These are phyloP conservation scores for Chaetomiaceae sp. DNA, from an alignment of 2,329 filamentous ascomycete genomes.

Conservation along the genomic window DNA sequence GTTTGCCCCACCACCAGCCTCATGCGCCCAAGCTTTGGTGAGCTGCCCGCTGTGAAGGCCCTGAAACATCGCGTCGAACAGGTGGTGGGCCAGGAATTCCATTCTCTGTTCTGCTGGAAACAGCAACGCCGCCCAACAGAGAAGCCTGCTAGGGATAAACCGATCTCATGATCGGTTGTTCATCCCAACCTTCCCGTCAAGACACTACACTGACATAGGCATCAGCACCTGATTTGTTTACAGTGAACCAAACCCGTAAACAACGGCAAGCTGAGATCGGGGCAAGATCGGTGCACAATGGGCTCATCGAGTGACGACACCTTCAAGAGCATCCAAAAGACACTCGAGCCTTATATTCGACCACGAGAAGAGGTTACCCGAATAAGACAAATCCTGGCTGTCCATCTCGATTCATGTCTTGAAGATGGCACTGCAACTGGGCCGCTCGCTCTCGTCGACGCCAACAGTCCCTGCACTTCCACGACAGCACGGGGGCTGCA, in stretches of 20 bases:
- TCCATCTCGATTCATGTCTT: constrained; percentile 48
- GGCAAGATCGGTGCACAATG: constrained; percentile 19
- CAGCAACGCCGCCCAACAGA: too few relatives aligned
- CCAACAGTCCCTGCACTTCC: constrained; percentile 23
- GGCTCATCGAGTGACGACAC: constrained; percentile 31
- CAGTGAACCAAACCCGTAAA: not conserved
- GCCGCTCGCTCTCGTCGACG: constrained; percentile 47
- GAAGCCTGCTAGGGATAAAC: too few relatives aligned
- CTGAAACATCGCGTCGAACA: not conserved
- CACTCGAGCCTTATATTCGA: constrained; percentile 50
- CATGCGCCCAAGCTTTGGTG: not conserved
- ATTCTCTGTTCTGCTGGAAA: too few relatives aligned
- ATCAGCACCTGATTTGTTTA: too few relatives aligned
- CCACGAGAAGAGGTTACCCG: constrained; percentile 54
- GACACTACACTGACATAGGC: too few relatives aligned
- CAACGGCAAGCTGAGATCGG: not conserved
- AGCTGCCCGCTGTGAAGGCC: not conserved
- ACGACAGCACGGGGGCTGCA: constrained; percentile 45
- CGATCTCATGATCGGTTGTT: too few relatives aligned
- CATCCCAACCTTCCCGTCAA: not conserved
- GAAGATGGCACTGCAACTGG: constrained; percentile 39
- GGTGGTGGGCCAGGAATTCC: too few relatives aligned
- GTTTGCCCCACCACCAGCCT: not conserved
- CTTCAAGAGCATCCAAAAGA: constrained; percentile 38
- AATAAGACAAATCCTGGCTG: constrained; percentile 51